Conservation (phyloP, 441 rosid species). For the Arabidopsis hybrid region DNA sequence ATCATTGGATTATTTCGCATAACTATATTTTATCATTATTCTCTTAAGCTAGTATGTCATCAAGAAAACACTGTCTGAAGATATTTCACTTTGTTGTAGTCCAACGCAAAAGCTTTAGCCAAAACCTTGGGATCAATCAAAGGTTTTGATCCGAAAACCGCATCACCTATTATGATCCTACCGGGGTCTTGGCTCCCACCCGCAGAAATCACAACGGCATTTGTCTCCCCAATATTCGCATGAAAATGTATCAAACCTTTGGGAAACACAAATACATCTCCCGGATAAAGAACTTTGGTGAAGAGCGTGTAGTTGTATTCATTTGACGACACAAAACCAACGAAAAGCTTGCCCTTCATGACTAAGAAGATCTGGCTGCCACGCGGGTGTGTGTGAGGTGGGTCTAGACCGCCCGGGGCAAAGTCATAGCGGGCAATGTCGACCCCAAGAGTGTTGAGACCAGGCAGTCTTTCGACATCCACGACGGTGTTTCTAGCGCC, state of each 20-base stretch:
- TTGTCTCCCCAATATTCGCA: slow-evolving; percentile 40
- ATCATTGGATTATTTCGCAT: not conserved
- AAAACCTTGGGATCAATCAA: not conserved
- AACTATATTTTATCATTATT: too few species aligned
- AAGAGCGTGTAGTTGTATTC: slow-evolving; percentile 35
- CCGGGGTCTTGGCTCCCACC: slow-evolving; percentile 50
- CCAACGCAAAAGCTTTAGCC: slow-evolving; percentile 34
- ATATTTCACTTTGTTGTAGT: slow-evolving; percentile 12
- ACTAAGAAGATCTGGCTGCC: slow-evolving; percentile 50
- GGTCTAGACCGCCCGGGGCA: slow-evolving; percentile 53
- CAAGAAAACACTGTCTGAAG: slow-evolving; percentile 8
- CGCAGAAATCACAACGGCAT: slow-evolving; percentile 42
- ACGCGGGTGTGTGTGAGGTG: slow-evolving; percentile 58
- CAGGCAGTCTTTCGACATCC: slow-evolving; percentile 26
- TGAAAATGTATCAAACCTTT: slow-evolving; percentile 50
- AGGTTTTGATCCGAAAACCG: slow-evolving; percentile 41
- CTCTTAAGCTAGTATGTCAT: too few species aligned
- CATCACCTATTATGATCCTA: slow-evolving; percentile 37
- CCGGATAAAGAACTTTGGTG: slow-evolving; percentile 40
- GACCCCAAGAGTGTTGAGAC: slow-evolving; percentile 22
- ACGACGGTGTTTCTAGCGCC: not conserved
- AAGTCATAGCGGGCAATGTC: slow-evolving; percentile 49
- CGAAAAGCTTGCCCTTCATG: slow-evolving; percentile 47
- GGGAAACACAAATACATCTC: slow-evolving; percentile 50
- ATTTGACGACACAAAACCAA: slow-evolving; percentile 54